These are phyloP conservation scores for Talaromyces sp. DNA, from an alignment of 2,329 filamentous ascomycete species.

Conservation along the genomic window DNA sequence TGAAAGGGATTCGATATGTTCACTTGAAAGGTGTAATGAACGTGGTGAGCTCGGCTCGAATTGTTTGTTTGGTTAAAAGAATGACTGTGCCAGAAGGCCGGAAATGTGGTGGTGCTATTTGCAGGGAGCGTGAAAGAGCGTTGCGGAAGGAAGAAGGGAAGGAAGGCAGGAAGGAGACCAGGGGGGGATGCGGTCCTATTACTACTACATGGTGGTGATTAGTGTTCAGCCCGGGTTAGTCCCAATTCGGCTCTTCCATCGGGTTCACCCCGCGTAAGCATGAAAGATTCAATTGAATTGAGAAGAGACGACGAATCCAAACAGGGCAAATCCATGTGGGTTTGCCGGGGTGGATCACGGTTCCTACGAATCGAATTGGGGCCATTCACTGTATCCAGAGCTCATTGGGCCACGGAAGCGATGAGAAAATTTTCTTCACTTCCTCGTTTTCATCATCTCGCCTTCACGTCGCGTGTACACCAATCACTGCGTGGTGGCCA, in stretches of 20 bases:
- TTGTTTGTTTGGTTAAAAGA: constrained; percentile 12
- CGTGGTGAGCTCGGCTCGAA: constrained; percentile 16
- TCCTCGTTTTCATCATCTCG: background rate
- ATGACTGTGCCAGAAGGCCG: constrained; percentile 12
- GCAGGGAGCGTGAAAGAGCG: constrained; percentile 10
- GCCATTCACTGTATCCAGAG: background rate
- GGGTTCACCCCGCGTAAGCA: constrained; percentile 11
- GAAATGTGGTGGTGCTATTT: background rate
- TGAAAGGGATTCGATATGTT: background rate
- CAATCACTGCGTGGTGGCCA: background rate
- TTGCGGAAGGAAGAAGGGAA: constrained; percentile 1
- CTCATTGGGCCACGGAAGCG: constrained; percentile 10
- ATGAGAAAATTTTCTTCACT: background rate
- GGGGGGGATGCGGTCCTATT: constrained; percentile 15
- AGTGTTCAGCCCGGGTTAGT: background rate
- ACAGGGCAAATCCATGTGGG: constrained; percentile 5
- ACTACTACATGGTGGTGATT: too few relatives aligned
- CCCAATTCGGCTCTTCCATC: background rate
- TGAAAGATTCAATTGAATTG: background rate
- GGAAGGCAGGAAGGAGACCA: constrained; percentile 1
- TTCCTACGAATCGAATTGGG: background rate
- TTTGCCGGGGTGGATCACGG: background rate
- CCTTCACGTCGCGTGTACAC: background rate
- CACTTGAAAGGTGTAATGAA: background rate
- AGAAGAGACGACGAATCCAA: background rate